Evolutionary conservation across 2,329 filamentous ascomycete species (phyloP), one percentile per base, ranked within the genome.

Genomic region (Leptographium flavum): DNA sequence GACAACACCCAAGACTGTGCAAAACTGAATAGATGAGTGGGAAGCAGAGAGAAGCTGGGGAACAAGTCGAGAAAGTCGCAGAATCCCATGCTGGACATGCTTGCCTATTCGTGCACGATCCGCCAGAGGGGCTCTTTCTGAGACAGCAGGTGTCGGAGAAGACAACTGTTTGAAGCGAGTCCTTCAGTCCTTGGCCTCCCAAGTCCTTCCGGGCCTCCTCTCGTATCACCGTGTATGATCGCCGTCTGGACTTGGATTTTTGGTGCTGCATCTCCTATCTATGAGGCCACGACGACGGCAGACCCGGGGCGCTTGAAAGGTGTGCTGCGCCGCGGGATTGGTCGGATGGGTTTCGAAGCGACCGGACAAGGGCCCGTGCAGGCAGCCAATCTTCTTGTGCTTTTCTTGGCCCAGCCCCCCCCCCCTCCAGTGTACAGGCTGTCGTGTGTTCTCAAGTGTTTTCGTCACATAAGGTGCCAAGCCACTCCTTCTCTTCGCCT

Each of bases 221-320:
- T 39, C 39, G 39, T 45, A 37, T 37, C 39, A 37, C 4, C 33
- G 13, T 39, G 46, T 47, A 22, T n/a, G 46, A 47, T 47, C 46
- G 42, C 38, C 46, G 19, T 11, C 21, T 15, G 27, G 27, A n/a
- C 31, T 13, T 40, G 25, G 22, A 22, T 8, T 32, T 27, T 9
- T n/a, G n/a, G n/a, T n/a, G n/a, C n/a, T n/a, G n/a, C n/a, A 13
- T 21, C 22, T 21, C 39, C 27, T 4, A n/a, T n/a, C 19, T 19
- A 15, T 31, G n/a, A 30, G 25, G 39, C 39, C 27, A 33, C 19
- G 30, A 25, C 13, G 19, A 42, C 22, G n/a, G 22, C 7, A 33
- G 35, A 33, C 33, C 14, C 21, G 30, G 30, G 30, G 31, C 40
- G 31, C 21, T 17, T 35, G 31, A 8, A 31, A 36, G 17, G 27